Evolutionary conservation across 768 basidiomycete species (phyloP).

Genomic region (Lentinula guzmanii): DNA sequence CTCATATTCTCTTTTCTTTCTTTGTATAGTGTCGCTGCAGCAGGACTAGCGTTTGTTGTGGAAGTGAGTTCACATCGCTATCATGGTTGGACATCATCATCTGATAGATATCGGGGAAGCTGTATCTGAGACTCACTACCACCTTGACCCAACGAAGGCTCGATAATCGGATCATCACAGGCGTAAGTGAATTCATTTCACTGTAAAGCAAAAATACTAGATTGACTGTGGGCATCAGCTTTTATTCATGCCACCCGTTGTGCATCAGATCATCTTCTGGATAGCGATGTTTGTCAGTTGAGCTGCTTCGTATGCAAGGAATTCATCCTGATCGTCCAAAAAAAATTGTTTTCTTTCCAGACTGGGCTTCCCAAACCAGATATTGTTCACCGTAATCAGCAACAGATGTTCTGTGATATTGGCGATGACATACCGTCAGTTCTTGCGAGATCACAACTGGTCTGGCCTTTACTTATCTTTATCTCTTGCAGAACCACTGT

Average conservation of each 20-base stretch:
- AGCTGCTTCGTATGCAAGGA: neutral
- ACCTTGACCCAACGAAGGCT: neutral
- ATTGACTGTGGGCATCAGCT: neutral
- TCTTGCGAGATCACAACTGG: neutral
- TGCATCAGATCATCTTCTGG: constrained; percentile 6
- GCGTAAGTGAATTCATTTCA: neutral
- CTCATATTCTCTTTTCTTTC: neutral
- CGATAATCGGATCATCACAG: neutral
- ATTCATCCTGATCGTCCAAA: neutral
- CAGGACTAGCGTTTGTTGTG: constrained; percentile 1
- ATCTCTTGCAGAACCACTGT: neutral
- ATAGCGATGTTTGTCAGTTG: constrained; percentile 7
- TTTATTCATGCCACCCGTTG: constrained; percentile 2
- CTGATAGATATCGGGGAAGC: neutral
- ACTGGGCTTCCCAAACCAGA: neutral
- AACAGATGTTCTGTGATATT: constrained; percentile 2
- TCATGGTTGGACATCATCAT: neutral
- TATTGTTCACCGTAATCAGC: neutral
- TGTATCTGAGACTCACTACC: neutral
- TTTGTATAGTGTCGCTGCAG: constrained; percentile 3
- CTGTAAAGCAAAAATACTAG: neutral
- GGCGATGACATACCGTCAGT: constrained; percentile 28
- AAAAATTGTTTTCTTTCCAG: neutral
- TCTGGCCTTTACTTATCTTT: neutral
- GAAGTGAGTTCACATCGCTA: neutral